Evolutionary conservation across 1,284 basidiomycete species (phyloP).

Genomic region (Leccinum solheimii): DNA sequence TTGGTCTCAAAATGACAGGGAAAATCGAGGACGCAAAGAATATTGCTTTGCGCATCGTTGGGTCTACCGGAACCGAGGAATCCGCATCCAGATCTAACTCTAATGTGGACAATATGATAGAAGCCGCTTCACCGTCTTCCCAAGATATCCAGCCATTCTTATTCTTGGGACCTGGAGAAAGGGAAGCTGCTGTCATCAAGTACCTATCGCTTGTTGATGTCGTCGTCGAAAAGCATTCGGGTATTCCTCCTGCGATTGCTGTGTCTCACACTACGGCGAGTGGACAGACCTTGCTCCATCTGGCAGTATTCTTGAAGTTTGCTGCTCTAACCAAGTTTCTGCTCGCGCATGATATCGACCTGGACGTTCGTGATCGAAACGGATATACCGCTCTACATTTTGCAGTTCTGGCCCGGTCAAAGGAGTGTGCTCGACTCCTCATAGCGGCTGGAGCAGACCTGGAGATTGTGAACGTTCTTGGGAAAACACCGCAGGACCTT

Average conservation of each 20-base stretch:
- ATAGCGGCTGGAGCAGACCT: slow-evolving; percentile 78
- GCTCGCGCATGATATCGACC: slow-evolving; percentile 69
- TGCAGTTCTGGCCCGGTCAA: slow-evolving; percentile 70
- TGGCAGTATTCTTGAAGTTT: slow-evolving; percentile 84
- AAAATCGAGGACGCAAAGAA: slow-evolving; percentile 91
- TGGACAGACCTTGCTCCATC: slow-evolving; percentile 85
- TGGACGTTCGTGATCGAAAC: slow-evolving; percentile 86
- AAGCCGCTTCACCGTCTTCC: slow-evolving; percentile 46
- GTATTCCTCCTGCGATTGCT: slow-evolving; percentile 43
- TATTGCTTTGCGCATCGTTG: slow-evolving; percentile 84
- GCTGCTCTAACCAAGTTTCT: slow-evolving; percentile 72
- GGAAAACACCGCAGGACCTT: slow-evolving; percentile 80
- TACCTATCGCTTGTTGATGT: slow-evolving; percentile 77
- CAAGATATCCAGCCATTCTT: slow-evolving; percentile 56
- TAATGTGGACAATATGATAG: slow-evolving; percentile 48
- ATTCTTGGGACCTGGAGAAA: slow-evolving; percentile 51
- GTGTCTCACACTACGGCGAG: slow-evolving; percentile 66
- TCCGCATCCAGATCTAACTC: slow-evolving; percentile 34
- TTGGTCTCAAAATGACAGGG: slow-evolving; percentile 95
- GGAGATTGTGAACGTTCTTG: slow-evolving; percentile 74
- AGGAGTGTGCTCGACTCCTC: slow-evolving; percentile 67
- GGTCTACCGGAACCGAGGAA: slow-evolving; percentile 54
- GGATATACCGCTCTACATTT: slow-evolving; percentile 92
- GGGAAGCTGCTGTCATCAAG: slow-evolving; percentile 74
- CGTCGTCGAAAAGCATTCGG: slow-evolving; percentile 44